Base-by-base conservation (phyloP, 306 rosid genomes). In the Dryas drummondii region DNA sequence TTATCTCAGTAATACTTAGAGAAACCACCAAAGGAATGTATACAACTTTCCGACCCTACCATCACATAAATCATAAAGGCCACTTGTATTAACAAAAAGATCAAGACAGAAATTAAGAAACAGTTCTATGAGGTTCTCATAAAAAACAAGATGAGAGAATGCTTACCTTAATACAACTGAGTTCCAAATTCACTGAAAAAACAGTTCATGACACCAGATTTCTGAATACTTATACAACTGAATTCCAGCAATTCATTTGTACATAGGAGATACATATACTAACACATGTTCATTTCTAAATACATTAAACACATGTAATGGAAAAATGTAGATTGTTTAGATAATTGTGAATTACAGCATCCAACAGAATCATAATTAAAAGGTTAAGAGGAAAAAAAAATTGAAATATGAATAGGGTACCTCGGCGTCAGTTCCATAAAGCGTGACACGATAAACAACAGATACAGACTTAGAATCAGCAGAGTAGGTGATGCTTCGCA, bases 341-440 rank as follows among this genome's bases (percentile, higher is more conserved):
- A 68, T 12, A 61, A 7, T 0, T 68, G 58, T 14, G 19, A 68
- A 66, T 12, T n/a, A 42, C 12, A 41, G 5, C 2, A 37, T 40
- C 26, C 26, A 70, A 54, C 41, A 70, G 40, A 9, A 54, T 0
- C 3, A 17, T 11, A 11, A 37, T 53, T 41, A 13, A 1, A 70
- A 40, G 26, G 32, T 70, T 11, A 5, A 46, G 51, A 46, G 22
- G 16, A 12, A 11, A 45, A 27, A 5, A 44, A 9, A 37, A 37
- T 6, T n/a, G 17, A 26, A 58, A 59, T 59, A 14, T 37, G 5
- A 58, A 52, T 26, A 15, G 3, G 32, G 66, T 72, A 87, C 96
- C 97, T 90, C 96, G 9, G 97, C 97, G 83, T 92, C 97, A 70
- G 96, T 92, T 64, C 94, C 97, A 57, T 88, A 92, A 71, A 92